Evolutionary conservation across 2,329 filamentous ascomycete species (phyloP).

Genomic region (Myriosclerotinia scirpicola): DNA sequence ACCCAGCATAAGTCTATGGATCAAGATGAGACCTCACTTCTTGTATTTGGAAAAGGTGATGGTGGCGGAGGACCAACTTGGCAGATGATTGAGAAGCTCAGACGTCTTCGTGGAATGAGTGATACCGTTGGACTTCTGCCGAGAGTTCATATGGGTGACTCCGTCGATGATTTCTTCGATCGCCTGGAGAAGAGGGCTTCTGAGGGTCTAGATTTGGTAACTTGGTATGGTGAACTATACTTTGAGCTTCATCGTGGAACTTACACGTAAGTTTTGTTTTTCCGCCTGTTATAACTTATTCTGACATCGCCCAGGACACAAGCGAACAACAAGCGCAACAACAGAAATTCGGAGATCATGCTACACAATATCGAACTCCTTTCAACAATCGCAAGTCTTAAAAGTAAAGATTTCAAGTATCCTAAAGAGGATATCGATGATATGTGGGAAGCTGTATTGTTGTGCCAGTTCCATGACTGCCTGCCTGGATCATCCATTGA

Average conservation of each 20-base stretch:
- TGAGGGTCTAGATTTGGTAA: slow-evolving; percentile 67
- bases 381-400: slow-evolving; percentile 78
- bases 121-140: slow-evolving; percentile 83
- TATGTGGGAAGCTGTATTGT: slow-evolving; percentile 90
- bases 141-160: slow-evolving; percentile 82
- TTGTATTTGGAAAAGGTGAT: slow-evolving; percentile 96
- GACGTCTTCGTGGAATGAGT: slow-evolving; percentile 85
- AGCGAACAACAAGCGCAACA: slow-evolving; percentile 95
- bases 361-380: slow-evolving; percentile 86
- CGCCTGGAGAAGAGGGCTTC: slow-evolving; percentile 73
- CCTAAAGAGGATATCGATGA: slow-evolving; percentile 91
- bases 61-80: slow-evolving; percentile 94
- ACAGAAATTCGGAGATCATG: slow-evolving; percentile 80
- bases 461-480: slow-evolving; percentile 98
- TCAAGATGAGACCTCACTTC: slow-evolving; percentile 82
- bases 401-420: slow-evolving; percentile 71
- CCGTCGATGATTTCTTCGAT: slow-evolving; percentile 93
- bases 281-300: not conserved
- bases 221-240: slow-evolving; percentile 98
- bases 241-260: slow-evolving; percentile 97
- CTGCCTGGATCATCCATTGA: slow-evolving; percentile 92
- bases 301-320: slow-evolving; percentile 57
- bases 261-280: slow-evolving; percentile 59
- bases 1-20: slow-evolving; percentile 94
- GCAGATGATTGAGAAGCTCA: slow-evolving; percentile 90